Evolutionary conservation across 1,139 yeast genomes (phyloP).

Genomic region (Arxiozyma slooffiae): DNA sequence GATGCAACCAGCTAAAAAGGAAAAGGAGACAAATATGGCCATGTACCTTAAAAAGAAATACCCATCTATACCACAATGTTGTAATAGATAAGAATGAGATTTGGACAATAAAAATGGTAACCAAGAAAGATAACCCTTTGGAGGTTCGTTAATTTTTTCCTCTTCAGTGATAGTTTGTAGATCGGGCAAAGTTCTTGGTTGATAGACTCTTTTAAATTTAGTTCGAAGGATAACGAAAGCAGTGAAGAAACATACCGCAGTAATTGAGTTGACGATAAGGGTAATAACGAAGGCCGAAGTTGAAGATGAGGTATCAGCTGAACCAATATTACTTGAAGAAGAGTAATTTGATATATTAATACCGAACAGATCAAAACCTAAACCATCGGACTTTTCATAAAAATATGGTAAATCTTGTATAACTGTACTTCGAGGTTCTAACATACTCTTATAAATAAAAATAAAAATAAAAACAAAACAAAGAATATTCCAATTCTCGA

Average conservation of each 20-base stretch:
- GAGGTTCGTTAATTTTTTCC: conserved; percentile 45
- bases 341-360: conserved; percentile 1
- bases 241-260: conserved; percentile 47
- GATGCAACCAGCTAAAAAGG: conserved; percentile 53
- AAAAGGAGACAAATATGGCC: conserved; percentile 49
- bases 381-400: background rate
- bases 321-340: conserved; percentile 5
- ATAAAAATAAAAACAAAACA: background rate
- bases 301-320: conserved; percentile 30
- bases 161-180: conserved; percentile 38
- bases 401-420: background rate
- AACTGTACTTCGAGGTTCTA: background rate
- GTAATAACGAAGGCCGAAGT: conserved; percentile 47
- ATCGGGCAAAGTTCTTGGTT: conserved; percentile 59
- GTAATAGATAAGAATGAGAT: conserved; percentile 60
- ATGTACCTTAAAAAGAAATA: conserved; percentile 76
- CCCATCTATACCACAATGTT: conserved; percentile 80
- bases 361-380: conserved; percentile 23
- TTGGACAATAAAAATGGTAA: conserved; percentile 40
- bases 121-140: conserved; percentile 51
- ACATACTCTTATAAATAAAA: background rate
- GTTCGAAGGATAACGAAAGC: conserved; percentile 60
- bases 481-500: background rate
- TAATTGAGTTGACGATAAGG: conserved; percentile 44
- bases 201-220: conserved; percentile 61